Percentiles rank a stretch among this genome's conserved stretches.
Evolutionary conservation across 2,329 filamentous ascomycete genomes (phyloP).

Genomic region (Scorias spongiosa): DNA sequence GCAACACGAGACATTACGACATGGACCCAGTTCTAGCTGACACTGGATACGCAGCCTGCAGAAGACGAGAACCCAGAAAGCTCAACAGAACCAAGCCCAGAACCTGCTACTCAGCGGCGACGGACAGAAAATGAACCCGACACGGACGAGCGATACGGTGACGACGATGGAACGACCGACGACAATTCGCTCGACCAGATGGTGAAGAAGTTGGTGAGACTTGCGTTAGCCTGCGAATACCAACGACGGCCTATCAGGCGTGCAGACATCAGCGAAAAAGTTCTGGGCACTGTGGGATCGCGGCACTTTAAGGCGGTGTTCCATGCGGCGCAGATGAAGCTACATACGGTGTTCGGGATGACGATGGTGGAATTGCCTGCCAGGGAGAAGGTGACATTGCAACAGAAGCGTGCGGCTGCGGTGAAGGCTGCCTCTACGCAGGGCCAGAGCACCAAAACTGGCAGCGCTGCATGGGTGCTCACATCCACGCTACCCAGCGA

Average conservation of each 20-base stretch:
- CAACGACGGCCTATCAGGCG: constrained; percentile 42
- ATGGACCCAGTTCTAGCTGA: neutral
- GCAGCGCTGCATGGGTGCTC: constrained; percentile 50
- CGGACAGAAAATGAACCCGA: constrained; percentile 7
- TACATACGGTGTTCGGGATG: constrained; percentile 76
- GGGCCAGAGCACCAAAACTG: constrained; percentile 2
- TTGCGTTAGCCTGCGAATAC: constrained; percentile 46
- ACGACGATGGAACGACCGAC: constrained; percentile 5
- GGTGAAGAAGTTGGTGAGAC: constrained; percentile 46
- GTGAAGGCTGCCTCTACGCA: constrained; percentile 32
- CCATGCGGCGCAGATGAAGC: constrained; percentile 54
- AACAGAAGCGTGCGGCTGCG: constrained; percentile 56
- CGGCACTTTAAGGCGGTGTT: constrained; percentile 67
- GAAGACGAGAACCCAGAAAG: constrained; percentile 12
- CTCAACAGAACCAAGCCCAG: constrained; percentile 7
- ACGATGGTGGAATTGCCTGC: constrained; percentile 69
- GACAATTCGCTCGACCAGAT: constrained; percentile 25
- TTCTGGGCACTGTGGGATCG: constrained; percentile 53
- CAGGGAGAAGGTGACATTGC: constrained; percentile 65
- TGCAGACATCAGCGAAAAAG: constrained; percentile 44
- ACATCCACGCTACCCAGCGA: constrained; percentile 52
- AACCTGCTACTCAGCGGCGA: constrained; percentile 17
- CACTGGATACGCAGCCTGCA: neutral
- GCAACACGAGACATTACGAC: neutral
- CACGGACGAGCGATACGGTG: constrained; percentile 8